Evolutionary conservation across 2,329 filamentous ascomycete species (phyloP).

Genomic region (Annulohypoxylon truncatum): DNA sequence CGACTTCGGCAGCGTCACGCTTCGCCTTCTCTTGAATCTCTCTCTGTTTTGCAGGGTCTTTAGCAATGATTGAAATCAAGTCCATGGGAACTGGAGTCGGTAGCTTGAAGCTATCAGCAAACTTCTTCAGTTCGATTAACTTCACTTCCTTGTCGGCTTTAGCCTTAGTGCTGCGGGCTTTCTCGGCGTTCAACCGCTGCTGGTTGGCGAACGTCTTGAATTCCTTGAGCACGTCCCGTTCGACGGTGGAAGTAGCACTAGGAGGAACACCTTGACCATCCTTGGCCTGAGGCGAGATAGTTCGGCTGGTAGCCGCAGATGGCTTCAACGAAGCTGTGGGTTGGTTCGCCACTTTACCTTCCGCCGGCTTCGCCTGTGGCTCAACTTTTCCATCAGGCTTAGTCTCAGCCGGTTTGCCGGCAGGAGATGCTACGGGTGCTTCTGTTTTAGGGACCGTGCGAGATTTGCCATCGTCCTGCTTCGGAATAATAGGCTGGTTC

Average conservation of each 20-base stretch:
- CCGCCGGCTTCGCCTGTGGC: slow-evolving; percentile 43
- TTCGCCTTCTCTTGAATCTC: slow-evolving; percentile 91
- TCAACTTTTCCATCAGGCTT: slow-evolving; percentile 52
- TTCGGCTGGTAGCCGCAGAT: slow-evolving; percentile 56
- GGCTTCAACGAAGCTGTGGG: slow-evolving; percentile 47
- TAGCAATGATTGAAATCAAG: slow-evolving; percentile 93
- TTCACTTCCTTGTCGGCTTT: slow-evolving; percentile 89
- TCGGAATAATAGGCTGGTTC: slow-evolving; percentile 50
- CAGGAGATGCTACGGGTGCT: slow-evolving; percentile 33
- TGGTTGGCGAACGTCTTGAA: slow-evolving; percentile 73
- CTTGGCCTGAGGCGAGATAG: slow-evolving; percentile 54
- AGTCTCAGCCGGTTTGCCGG: slow-evolving; percentile 50
- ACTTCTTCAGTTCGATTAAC: slow-evolving; percentile 93
- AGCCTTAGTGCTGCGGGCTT: slow-evolving; percentile 67
- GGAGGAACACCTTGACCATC: slow-evolving; percentile 56
- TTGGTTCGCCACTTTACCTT: slow-evolving; percentile 44
- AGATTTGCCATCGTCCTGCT: slow-evolving; percentile 53
- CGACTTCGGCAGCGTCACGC: slow-evolving; percentile 75
- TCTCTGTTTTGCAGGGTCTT: slow-evolving; percentile 94
- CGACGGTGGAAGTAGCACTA: slow-evolving; percentile 70
- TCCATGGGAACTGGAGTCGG: slow-evolving; percentile 92
- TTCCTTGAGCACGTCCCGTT: slow-evolving; percentile 69
- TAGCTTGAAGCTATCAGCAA: slow-evolving; percentile 93
- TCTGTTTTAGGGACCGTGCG: slow-evolving; percentile 43
- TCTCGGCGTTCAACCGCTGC: slow-evolving; percentile 67